Percentiles rank a stretch among this genome's conserved stretches.
Evolutionary conservation across 2,329 filamentous ascomycete genomes (phyloP).

Genomic region (Orbilia javanica): DNA sequence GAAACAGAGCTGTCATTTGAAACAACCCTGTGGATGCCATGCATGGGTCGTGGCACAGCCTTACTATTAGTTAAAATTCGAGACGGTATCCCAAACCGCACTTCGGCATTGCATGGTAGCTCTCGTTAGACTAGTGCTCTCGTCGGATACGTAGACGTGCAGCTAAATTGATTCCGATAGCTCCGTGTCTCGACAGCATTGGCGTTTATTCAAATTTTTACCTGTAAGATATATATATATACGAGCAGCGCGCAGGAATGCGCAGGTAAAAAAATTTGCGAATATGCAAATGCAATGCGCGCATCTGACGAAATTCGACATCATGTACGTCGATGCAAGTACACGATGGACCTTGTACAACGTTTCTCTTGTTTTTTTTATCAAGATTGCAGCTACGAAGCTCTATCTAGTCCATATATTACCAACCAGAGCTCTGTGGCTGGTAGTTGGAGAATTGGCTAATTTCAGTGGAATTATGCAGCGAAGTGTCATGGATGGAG

Average conservation of each 20-base stretch:
- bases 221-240: background rate
- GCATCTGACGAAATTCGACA: conserved; percentile 5
- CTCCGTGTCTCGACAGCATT: conserved; percentile 24
- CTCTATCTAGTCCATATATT: too few species aligned
- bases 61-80: background rate
- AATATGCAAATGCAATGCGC: conserved; percentile 1
- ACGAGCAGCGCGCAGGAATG: background rate
- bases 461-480: background rate
- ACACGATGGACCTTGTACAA: background rate
- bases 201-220: conserved; percentile 7
- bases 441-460: background rate
- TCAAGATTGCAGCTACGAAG: background rate
- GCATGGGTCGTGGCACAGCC: conserved; percentile 28
- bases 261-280: too few species aligned
- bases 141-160: conserved; percentile 19
- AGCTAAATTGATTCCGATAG: conserved; percentile 16
- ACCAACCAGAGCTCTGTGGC: background rate
- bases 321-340: background rate
- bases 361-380: background rate
- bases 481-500: too few species aligned
- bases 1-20: conserved; percentile 20
- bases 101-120: background rate
- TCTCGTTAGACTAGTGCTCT: conserved; percentile 16
- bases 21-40: conserved; percentile 24
- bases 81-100: conserved; percentile 23